Conservation (phyloP, 1,284 basidiomycete genomes). For the Apiotrichum brassicae region DNA sequence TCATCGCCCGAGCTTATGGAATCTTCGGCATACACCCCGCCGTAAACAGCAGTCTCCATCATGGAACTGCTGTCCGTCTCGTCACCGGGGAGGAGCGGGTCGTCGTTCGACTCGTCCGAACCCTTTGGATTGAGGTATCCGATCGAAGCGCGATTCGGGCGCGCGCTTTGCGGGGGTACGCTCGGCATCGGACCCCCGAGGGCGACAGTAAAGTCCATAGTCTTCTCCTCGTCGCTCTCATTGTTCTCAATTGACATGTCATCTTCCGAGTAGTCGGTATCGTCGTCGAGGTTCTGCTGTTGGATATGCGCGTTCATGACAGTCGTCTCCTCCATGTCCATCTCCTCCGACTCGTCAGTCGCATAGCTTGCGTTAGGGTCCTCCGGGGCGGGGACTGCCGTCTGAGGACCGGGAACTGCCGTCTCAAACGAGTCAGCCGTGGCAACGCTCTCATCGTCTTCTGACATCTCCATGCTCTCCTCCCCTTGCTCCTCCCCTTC, state of each 20-base stretch:
- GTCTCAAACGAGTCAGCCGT: no score
- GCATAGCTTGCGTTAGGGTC: conserved; percentile 16
- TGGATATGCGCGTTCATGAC: conserved; percentile 36
- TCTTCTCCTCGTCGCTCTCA: conserved; percentile 40
- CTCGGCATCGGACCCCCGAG: conserved; percentile 44
- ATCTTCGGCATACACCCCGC: conserved; percentile 34
- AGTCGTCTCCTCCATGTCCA: conserved; percentile 45
- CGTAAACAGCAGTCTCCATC: conserved; percentile 43
- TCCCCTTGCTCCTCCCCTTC: conserved; percentile 53
- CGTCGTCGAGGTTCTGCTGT: conserved; percentile 5
- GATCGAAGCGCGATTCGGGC: conserved; percentile 31
- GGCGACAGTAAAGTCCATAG: conserved; percentile 48
- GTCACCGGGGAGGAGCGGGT: conserved; percentile 28
- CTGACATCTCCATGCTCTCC: conserved; percentile 54
- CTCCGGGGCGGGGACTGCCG: background rate
- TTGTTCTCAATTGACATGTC: conserved; percentile 20
- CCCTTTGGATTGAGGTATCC: conserved; percentile 39
- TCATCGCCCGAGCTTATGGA: conserved; percentile 19
- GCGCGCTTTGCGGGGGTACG: conserved; percentile 36
- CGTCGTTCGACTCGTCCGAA: background rate
- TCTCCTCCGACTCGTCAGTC: conserved; percentile 27
- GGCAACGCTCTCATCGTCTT: conserved; percentile 32
- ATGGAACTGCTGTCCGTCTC: conserved; percentile 41
- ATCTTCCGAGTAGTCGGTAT: conserved; percentile 10
- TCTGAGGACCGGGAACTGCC: no score